Evolutionary conservation across 2,329 filamentous ascomycete species (phyloP), one percentile per base, ranked within the genome.

Genomic region (Ascomycota sp.): DNA sequence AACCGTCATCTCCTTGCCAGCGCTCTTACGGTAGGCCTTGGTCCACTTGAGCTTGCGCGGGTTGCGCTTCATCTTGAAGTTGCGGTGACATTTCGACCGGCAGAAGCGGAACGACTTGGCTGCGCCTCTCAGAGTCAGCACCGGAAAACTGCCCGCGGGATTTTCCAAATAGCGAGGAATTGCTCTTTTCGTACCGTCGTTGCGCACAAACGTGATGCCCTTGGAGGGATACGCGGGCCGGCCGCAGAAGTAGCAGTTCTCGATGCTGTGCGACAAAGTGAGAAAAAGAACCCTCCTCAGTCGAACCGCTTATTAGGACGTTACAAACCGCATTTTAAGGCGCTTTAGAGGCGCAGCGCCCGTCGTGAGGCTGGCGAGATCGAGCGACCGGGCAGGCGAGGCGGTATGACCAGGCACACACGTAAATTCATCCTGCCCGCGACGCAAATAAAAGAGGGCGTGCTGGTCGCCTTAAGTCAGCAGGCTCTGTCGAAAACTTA

Each of bases 51-150:
- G 70, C 57, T 94, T 93, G 52, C 86, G 75, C 23, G 86, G 85
- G 59, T 95, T 94, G 41, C 89, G 75, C 77, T 93, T 93, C 81
- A 92, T 92, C 60, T 91, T 89, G 70, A 91, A 92, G 54, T 73
- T 75, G 45, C 61, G 60, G 50, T 67, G 65, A 51, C 66, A 70
- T 52, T 70, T 65, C 42, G 54, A 62, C 32, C 62, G 54, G 47
- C 67, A 73, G 53, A 73, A 73, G 32, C 66, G 53, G 43, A 72
- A 72, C 27, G 55, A 46, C 45, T 60, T 56, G 36, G 53, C 56
- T 47, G 25, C 7, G 10, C 17, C 5, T 5, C n/a, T n/a, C n/a
- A n/a, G n/a, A n/a, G n/a, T n/a, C n/a, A n/a, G n/a, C n/a, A n/a
- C n/a, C n/a, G n/a, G n/a, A n/a, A n/a, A n/a, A n/a, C n/a, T n/a